A percentile compares a stretch with the other conserved stretches of the same genome.
phyloP scores from a whole-genome alignment of 371 early-diverging fungal species.

The Mucor lusitanicus region DNA sequence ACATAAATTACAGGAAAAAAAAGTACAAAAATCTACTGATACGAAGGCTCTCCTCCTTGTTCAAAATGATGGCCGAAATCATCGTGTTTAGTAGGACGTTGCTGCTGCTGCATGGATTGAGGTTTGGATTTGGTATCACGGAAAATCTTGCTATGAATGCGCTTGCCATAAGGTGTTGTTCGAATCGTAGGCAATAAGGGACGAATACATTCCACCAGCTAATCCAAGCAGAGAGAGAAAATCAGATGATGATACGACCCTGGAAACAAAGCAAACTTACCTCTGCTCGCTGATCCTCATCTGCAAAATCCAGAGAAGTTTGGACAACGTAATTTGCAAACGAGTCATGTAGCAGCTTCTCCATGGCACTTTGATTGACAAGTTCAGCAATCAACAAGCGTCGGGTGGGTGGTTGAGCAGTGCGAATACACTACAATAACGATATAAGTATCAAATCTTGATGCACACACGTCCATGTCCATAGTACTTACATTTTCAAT shows the following conservation, averaged over 20 bases:
- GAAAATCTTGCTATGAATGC: conserved; percentile 80
- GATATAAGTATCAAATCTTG: background rate
- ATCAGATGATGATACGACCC: background rate
- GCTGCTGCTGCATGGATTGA: background rate
- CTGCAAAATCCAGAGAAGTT: conserved; percentile 89
- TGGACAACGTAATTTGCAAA: conserved; percentile 94
- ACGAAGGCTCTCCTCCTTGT: background rate
- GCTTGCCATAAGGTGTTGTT: conserved; percentile 87
- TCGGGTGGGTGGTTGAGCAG: conserved; percentile 72
- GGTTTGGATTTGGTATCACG: conserved; percentile 38
- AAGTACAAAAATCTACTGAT: background rate
- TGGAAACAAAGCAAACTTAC: conserved; percentile 28
- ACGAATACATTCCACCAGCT: conserved; percentile 76
- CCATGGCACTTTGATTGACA: conserved; percentile 64
- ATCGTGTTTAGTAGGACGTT: background rate
- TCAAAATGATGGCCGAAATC: background rate
- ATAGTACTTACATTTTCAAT: conserved; percentile 73
- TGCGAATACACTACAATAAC: conserved; percentile 70
- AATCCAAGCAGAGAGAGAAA: background rate
- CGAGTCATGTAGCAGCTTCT: conserved; percentile 80
- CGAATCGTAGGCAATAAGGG: conserved; percentile 79
- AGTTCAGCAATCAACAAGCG: conserved; percentile 73
- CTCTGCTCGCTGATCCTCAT: conserved; percentile 70
- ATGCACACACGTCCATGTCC: background rate
- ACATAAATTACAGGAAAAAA: background rate